Conservation (phyloP, 2,329 filamentous ascomycete genomes). For the Beauveria medogensis region DNA sequence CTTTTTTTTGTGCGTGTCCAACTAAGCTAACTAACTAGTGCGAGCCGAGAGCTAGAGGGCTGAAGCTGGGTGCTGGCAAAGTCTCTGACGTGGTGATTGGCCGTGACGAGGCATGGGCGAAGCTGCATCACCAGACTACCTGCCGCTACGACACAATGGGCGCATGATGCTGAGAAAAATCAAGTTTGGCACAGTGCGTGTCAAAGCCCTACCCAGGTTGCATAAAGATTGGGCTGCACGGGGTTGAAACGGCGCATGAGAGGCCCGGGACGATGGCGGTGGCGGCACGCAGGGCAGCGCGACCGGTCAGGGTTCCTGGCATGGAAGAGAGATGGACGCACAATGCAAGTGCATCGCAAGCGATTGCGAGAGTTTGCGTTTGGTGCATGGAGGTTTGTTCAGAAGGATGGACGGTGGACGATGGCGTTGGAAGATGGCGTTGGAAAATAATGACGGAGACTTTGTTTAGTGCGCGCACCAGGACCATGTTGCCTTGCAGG, state of each 20-base stretch:
- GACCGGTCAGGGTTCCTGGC: not conserved
- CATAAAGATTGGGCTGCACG: not conserved
- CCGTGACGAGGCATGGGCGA: not conserved
- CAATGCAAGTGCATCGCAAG: not conserved
- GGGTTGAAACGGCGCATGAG: not conserved
- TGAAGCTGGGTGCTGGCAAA: not conserved
- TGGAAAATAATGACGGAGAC: not conserved
- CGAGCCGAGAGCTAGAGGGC: not conserved
- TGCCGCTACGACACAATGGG: not conserved
- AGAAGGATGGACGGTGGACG: not conserved
- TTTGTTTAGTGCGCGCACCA: not conserved
- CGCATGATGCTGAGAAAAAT: not conserved
- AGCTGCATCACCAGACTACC: not conserved
- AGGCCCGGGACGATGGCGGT: not conserved
- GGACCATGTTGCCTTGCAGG: constrained; percentile 1
- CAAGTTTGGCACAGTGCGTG: not conserved
- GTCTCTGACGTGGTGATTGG: not conserved
- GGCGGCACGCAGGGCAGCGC: not conserved
- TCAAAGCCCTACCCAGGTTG: not conserved
- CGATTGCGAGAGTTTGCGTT: not conserved
- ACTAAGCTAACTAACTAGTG: not conserved
- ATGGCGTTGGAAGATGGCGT: not conserved
- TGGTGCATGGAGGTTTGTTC: not conserved
- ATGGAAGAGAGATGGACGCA: not conserved
- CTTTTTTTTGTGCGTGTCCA: not conserved